A percentile compares a stretch with the other conserved stretches of the same genome.
These are phyloP conservation scores for Scutellaria minor DNA, from an alignment of 257 asterid species.

Conservation along the genomic window DNA sequence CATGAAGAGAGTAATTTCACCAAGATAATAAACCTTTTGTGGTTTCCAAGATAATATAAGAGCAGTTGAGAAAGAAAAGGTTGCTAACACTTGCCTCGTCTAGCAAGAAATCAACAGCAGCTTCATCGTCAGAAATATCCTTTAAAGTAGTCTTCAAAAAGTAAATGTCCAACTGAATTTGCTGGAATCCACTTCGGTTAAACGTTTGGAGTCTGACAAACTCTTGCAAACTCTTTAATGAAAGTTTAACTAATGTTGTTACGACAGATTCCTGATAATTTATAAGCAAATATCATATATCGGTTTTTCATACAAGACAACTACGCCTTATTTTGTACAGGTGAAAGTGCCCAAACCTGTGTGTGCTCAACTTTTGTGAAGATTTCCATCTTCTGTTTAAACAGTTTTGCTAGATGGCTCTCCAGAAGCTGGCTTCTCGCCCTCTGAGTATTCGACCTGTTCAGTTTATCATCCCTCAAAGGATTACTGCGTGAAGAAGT, in stretches of 20 bases:
- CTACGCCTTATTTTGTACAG: slow-evolving; percentile 14
- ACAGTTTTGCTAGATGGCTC: slow-evolving; percentile 92
- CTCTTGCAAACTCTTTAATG: slow-evolving; percentile 92
- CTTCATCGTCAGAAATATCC: slow-evolving; percentile 88
- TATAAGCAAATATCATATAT: slow-evolving; percentile 19
- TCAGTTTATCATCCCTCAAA: slow-evolving; percentile 77
- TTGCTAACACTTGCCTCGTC: slow-evolving; percentile 69
- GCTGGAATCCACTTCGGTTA: slow-evolving; percentile 96
- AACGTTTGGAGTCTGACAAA: slow-evolving; percentile 86
- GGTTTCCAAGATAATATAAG: background rate
- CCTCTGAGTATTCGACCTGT: slow-evolving; percentile 78
- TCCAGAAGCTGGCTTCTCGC: slow-evolving; percentile 98
- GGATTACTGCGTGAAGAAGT: slow-evolving; percentile 95
- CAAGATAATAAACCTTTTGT: background rate
- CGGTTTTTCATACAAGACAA: slow-evolving; percentile 14
- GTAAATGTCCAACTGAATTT: slow-evolving; percentile 91
- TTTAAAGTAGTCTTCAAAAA: slow-evolving; percentile 71
- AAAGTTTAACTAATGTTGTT: slow-evolving; percentile 75
- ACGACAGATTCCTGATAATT: slow-evolving; percentile 79
- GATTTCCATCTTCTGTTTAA: slow-evolving; percentile 96
- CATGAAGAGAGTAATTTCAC: background rate
- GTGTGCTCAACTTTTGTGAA: slow-evolving; percentile 86
- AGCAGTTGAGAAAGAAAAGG: slow-evolving; percentile 1
- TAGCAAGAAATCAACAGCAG: slow-evolving; percentile 89
- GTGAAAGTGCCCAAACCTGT: slow-evolving; percentile 63